Conservation (phyloP, 441 rosid genomes). For the Erysimum pusillum region DNA sequence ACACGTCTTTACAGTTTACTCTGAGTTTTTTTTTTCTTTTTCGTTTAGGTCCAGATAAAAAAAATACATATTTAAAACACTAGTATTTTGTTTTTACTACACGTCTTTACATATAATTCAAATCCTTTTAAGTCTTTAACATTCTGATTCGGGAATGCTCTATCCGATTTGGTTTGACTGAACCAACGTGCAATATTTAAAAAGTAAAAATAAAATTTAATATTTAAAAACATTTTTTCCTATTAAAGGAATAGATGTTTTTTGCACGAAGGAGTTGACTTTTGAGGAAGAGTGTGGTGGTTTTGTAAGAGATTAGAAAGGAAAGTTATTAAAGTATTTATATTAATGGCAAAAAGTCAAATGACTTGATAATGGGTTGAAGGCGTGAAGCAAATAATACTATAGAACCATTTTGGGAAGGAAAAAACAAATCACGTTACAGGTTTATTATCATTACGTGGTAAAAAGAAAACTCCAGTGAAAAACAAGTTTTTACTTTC, state of each 20-base stretch:
- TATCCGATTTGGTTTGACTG: conserved; percentile 25
- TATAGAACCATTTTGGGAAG: background rate
- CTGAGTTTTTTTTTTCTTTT: background rate
- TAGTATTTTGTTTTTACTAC: no score
- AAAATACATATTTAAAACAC: no score
- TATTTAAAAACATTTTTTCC: background rate
- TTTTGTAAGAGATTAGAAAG: conserved; percentile 27
- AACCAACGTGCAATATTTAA: conserved; percentile 21
- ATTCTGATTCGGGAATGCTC: conserved; percentile 12
- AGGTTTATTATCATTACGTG: background rate
- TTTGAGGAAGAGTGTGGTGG: conserved; percentile 25
- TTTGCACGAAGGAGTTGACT: conserved; percentile 31
- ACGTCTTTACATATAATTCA: background rate
- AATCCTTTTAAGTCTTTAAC: background rate
- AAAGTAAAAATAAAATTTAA: background rate
- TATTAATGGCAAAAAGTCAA: conserved; percentile 37
- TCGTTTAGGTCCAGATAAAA: background rate
- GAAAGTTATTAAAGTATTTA: background rate
- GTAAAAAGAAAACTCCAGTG: background rate
- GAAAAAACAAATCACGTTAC: conserved; percentile 3
- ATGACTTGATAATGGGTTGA: conserved; percentile 14
- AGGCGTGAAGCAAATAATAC: background rate
- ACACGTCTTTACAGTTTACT: background rate
- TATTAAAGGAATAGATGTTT: background rate
- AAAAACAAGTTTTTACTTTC: background rate